A percentile compares a stretch with the other conserved stretches of the same genome.
Conservation (phyloP, 441 rosid species). For the Pelargonium fulgidum region DNA sequence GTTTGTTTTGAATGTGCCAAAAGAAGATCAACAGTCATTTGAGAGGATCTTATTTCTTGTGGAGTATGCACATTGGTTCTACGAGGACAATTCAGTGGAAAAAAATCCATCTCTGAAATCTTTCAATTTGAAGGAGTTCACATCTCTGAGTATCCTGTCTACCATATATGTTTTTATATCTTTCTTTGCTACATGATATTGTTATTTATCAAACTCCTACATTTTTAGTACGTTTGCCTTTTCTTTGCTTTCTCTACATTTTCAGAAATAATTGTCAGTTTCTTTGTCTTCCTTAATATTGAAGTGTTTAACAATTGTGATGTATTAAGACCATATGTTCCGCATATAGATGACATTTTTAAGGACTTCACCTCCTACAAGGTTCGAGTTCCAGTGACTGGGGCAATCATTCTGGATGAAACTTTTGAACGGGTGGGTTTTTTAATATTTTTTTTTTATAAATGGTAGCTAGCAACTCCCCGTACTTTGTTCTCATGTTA, state of each 20-base stretch:
- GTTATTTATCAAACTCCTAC: not conserved
- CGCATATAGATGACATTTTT: constrained; percentile 83
- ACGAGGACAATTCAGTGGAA: constrained; percentile 92
- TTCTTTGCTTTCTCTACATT: not conserved
- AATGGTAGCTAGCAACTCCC: not conserved
- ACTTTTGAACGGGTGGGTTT: constrained; percentile 74
- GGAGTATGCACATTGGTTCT: constrained; percentile 95
- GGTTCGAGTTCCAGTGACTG: constrained; percentile 95
- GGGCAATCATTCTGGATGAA: constrained; percentile 92
- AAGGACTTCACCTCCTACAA: constrained; percentile 96
- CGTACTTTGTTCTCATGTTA: not conserved
- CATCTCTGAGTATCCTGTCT: constrained; percentile 71
- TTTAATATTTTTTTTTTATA: not conserved
- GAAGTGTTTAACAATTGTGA: constrained; percentile 90
- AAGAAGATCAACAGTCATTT: constrained; percentile 93
- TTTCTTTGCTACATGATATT: too few species aligned
- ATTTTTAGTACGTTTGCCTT: too few species aligned
- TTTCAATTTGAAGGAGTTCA: constrained; percentile 75
- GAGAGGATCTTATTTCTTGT: constrained; percentile 92
- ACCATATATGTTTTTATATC: constrained; percentile 12
- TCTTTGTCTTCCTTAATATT: constrained; percentile 35
- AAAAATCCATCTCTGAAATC: constrained; percentile 84
- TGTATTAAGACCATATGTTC: constrained; percentile 80
- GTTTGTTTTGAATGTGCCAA: constrained; percentile 88
- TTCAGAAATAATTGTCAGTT: not conserved